A percentile compares a stretch with the other conserved stretches of the same genome.
Evolutionary conservation across 192 early-diverging fungal species (phyloP).

Genomic region (Coemansia guatemalensis): DNA sequence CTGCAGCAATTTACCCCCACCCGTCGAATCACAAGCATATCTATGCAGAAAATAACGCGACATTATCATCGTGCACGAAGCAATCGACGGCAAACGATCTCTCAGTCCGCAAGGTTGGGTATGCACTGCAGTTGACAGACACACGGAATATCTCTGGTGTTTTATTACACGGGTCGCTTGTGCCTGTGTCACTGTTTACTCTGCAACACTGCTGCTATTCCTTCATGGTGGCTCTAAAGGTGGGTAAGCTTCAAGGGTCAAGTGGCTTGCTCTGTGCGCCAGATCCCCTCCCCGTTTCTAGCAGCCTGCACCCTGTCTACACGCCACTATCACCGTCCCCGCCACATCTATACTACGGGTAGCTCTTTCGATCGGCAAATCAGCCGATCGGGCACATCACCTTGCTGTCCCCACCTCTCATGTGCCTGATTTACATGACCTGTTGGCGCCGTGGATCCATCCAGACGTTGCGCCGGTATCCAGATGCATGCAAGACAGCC

Average conservation of each 20-base stretch:
- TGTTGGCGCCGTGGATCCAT: neutral
- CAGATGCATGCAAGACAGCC: neutral
- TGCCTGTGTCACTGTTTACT: neutral
- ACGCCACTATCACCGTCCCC: neutral
- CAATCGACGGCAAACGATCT: neutral
- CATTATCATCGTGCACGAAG: neutral
- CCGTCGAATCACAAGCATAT: neutral
- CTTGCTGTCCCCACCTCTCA: neutral
- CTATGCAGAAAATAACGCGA: neutral
- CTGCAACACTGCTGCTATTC: neutral
- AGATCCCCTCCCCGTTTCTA: neutral
- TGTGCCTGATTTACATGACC: neutral
- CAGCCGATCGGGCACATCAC: neutral
- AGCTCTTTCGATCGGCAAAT: neutral
- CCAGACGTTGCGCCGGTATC: neutral
- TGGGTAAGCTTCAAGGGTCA: neutral
- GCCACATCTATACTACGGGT: neutral
- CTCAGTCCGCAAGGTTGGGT: constrained; percentile 1
- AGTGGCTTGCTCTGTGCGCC: neutral
- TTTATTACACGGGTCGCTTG: neutral
- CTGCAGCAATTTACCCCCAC: constrained; percentile 25
- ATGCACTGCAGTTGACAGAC: neutral
- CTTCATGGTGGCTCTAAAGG: neutral
- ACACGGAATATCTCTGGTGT: neutral
- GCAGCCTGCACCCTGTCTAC: neutral